Percentiles rank a stretch among this genome's conserved stretches.
Evolutionary conservation across 352 stramenopile genomes (phyloP).

Genomic region (Phytophthora cactorum): DNA sequence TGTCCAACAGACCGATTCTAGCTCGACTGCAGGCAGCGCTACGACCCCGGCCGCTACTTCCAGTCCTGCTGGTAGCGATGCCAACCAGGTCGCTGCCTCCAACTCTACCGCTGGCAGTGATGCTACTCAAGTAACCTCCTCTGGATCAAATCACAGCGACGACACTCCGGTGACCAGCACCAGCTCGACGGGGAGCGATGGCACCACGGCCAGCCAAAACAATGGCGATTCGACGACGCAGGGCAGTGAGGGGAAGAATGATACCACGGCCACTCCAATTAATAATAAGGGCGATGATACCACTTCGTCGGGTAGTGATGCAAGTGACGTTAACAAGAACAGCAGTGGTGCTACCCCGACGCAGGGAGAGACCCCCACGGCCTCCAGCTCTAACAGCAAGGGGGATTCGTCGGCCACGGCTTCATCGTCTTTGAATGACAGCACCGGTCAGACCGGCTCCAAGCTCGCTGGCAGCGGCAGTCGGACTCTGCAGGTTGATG

Average conservation of each 20-base stretch:
- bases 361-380: conserved; percentile 1
- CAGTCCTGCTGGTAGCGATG: conserved; percentile 1
- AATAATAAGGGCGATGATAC: not conserved
- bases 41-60: not conserved
- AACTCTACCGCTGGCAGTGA: conserved; percentile 9
- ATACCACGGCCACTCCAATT: not conserved
- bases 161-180: conserved; percentile 5
- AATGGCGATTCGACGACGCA: conserved; percentile 10
- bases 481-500: conserved; percentile 8
- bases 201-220: conserved; percentile 10
- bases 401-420: conserved; percentile 10
- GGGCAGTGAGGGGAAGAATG: not conserved
- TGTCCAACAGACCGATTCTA: conserved; percentile 6
- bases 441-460: conserved; percentile 4
- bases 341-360: not conserved
- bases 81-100: conserved; percentile 3
- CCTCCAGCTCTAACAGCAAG: conserved; percentile 10
- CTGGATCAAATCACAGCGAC: conserved; percentile 12
- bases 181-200: conserved; percentile 17
- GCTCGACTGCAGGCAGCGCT: not conserved
- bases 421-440: conserved; percentile 11
- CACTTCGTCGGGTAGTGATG: not conserved
- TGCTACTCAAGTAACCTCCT: conserved; percentile 6
- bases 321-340: not conserved
- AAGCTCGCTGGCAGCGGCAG: conserved; percentile 5